Conservation (phyloP, 2,329 filamentous ascomycete genomes). For the Talaromyces marneffei region DNA sequence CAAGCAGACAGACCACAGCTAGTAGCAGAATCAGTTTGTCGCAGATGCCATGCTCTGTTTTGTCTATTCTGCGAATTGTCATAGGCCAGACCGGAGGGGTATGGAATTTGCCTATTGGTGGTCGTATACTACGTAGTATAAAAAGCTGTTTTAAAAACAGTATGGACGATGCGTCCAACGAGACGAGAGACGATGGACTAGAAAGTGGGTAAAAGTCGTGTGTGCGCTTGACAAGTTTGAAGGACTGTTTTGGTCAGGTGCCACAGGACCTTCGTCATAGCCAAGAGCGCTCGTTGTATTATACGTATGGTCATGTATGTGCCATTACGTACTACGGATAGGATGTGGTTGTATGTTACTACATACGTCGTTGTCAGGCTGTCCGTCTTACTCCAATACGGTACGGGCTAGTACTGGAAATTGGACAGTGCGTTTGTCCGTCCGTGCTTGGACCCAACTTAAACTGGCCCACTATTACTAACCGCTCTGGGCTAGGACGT, state of each 20-base stretch:
- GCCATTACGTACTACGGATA: too few relatives aligned
- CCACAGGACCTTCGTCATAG: slow-evolving; percentile 6
- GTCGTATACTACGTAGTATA: too few relatives aligned
- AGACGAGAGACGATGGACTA: too few relatives aligned
- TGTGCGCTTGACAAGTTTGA: neutral
- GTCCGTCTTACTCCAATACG: neutral
- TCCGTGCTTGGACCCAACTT: slow-evolving; percentile 3
- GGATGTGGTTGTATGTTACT: too few relatives aligned
- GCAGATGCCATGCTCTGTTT: neutral
- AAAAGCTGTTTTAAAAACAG: neutral
- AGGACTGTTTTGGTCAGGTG: slow-evolving; percentile 4
- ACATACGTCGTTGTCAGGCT: neutral
- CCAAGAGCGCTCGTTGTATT: slow-evolving; percentile 1
- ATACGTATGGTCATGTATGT: neutral
- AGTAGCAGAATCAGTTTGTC: neutral
- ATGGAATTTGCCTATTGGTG: neutral
- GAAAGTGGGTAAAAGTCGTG: neutral
- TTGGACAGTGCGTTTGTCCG: neutral
- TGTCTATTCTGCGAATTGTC: neutral
- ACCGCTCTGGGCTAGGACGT: neutral
- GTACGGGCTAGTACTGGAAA: neutral
- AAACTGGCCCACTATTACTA: neutral
- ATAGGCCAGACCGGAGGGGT: neutral
- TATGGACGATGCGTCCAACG: too few relatives aligned
- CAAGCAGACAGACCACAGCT: neutral